Conservation (phyloP, 2,329 filamentous ascomycete species). For the Trichoderma aggressivum region DNA sequence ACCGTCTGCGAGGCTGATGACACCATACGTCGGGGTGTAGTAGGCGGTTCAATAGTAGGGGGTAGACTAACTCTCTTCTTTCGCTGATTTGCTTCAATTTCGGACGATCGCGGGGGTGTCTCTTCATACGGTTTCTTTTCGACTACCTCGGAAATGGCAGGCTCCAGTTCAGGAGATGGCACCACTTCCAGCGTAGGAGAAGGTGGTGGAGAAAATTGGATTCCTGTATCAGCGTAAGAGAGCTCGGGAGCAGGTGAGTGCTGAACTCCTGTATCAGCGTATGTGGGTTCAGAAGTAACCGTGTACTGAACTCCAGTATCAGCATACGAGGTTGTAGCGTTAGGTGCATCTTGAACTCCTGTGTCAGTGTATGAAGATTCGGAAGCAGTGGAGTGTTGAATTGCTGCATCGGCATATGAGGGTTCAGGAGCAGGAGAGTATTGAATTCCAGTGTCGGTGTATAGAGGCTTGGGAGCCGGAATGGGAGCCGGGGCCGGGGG, state of each 20-base stretch:
- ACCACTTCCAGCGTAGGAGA: constrained; percentile 56
- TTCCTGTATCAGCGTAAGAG: constrained; percentile 67
- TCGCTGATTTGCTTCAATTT: constrained; percentile 71
- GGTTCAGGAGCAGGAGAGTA: constrained; percentile 29
- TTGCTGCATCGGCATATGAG: not conserved
- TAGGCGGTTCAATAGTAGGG: constrained; percentile 46
- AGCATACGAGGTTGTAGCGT: constrained; percentile 54
- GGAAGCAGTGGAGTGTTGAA: constrained; percentile 20
- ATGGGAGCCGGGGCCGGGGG: not conserved
- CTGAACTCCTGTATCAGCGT: constrained; percentile 73
- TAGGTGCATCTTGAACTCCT: constrained; percentile 64
- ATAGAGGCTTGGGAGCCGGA: constrained; percentile 26
- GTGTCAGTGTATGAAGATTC: constrained; percentile 64
- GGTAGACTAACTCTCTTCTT: constrained; percentile 61
- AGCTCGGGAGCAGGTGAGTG: constrained; percentile 57
- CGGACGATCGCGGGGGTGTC: constrained; percentile 41
- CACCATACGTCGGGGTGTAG: constrained; percentile 51
- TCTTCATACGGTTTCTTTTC: constrained; percentile 44
- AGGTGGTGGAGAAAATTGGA: constrained; percentile 79
- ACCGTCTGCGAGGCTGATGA: constrained; percentile 40
- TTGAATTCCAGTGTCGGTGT: constrained; percentile 1
- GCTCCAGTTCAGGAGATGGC: constrained; percentile 44
- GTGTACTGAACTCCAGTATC: constrained; percentile 81
- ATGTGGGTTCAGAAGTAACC: constrained; percentile 63
- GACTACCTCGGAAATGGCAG: constrained; percentile 26